A percentile compares a stretch with the other conserved stretches of the same genome.
Evolutionary conservation across 1,284 basidiomycete species (phyloP).

Genomic region (Pseudomicrostroma phylloplanum): DNA sequence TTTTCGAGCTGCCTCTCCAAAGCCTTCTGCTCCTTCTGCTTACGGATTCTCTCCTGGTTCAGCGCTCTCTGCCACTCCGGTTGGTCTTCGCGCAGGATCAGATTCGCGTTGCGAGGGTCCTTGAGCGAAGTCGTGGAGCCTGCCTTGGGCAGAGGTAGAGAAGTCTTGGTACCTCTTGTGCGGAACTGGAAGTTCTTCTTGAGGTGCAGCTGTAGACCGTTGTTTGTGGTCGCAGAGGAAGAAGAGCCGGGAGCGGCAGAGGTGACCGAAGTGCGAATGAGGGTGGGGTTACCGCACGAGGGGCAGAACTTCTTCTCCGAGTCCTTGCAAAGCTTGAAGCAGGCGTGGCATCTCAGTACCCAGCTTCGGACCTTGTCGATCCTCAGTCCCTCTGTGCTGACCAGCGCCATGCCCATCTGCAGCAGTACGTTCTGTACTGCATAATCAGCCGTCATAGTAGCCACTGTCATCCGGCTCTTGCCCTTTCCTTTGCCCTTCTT

Average conservation of each 20-base stretch:
- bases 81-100: slow-evolving; percentile 47
- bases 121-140: slow-evolving; percentile 54
- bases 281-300: slow-evolving; percentile 86
- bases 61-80: slow-evolving; percentile 46
- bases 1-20: slow-evolving; percentile 29
- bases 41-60: slow-evolving; percentile 11
- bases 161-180: slow-evolving; percentile 83
- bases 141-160: slow-evolving; percentile 83
- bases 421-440: slow-evolving; percentile 97
- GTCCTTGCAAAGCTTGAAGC: slow-evolving; percentile 98
- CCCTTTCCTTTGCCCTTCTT: slow-evolving; percentile 54
- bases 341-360: slow-evolving; percentile 94
- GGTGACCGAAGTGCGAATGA: slow-evolving; percentile 77
- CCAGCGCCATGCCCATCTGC: slow-evolving; percentile 85
- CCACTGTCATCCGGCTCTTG: slow-evolving; percentile 30
- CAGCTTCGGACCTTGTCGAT: slow-evolving; percentile 90
- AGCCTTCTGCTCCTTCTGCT: slow-evolving; percentile 21
- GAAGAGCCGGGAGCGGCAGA: slow-evolving; percentile 10
- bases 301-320: slow-evolving; percentile 93
- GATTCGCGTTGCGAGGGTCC: slow-evolving; percentile 13
- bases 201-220: slow-evolving; percentile 40
- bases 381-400: slow-evolving; percentile 83
- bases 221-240: slow-evolving; percentile 12
- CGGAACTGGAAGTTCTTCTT: slow-evolving; percentile 72
- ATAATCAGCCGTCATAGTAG: slow-evolving; percentile 83